phyloP scores from a whole-genome alignment of 1,139 yeast species.

The Saccharomycopsis hybrid region DNA sequence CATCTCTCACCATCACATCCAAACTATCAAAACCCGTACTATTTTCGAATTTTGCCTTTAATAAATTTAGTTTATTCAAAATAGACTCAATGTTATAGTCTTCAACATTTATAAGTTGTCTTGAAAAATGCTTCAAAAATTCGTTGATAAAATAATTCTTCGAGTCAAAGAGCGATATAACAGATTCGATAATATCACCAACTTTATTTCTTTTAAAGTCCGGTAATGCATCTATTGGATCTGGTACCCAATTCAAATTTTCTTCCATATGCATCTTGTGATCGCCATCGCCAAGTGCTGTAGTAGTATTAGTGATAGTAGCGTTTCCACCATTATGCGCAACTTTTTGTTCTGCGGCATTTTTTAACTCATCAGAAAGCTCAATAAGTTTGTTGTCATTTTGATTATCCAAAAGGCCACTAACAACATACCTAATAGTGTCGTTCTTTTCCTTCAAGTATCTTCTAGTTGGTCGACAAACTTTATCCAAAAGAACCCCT shows the following conservation, averaged over 20 bases:
- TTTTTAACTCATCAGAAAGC: conserved; percentile 47
- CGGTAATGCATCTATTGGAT: conserved; percentile 88
- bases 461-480: conserved; percentile 64
- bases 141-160: conserved; percentile 70
- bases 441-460: conserved; percentile 69
- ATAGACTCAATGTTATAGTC: conserved; percentile 41
- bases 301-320: not conserved
- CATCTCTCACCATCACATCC: conserved; percentile 83
- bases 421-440: conserved; percentile 61
- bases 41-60: conserved; percentile 50
- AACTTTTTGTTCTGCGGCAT: conserved; percentile 19
- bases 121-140: conserved; percentile 60
- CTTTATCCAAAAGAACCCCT: conserved; percentile 76
- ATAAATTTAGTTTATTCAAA: conserved; percentile 39
- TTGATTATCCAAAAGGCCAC: conserved; percentile 60
- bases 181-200: conserved; percentile 63
- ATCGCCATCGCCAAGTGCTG: not conserved
- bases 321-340: not conserved
- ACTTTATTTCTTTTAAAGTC: conserved; percentile 60
- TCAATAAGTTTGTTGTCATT: conserved; percentile 40
- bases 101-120: conserved; percentile 44
- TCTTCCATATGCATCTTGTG: conserved; percentile 7
- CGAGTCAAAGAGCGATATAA: conserved; percentile 72
- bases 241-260: conserved; percentile 74
- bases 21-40: conserved; percentile 51